These are phyloP conservation scores for Podaxis sp. DNA, from an alignment of 768 basidiomycete genomes.

Conservation along the genomic window DNA sequence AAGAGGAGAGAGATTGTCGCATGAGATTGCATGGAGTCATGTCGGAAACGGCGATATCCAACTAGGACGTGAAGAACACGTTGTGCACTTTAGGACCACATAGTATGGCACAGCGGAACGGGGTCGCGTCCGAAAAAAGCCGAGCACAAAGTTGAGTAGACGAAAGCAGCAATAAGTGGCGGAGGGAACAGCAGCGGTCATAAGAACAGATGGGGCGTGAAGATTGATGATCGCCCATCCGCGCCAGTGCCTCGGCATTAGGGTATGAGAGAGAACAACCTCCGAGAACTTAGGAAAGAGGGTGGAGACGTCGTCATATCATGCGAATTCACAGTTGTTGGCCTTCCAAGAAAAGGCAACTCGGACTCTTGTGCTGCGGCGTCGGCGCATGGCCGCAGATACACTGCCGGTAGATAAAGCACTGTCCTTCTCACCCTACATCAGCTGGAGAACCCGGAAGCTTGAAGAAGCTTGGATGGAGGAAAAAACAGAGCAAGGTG, in stretches of 20 bases:
- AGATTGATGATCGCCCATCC: constrained; percentile 2
- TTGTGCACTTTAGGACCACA: neutral
- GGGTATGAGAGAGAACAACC: constrained; percentile 3
- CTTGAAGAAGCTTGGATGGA: constrained; percentile 11
- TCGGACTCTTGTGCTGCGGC: neutral
- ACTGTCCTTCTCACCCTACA: constrained; percentile 9
- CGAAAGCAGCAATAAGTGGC: neutral
- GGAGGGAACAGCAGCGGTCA: neutral
- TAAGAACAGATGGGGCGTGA: neutral
- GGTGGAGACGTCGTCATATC: constrained; percentile 1
- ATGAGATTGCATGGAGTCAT: neutral
- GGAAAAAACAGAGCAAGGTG: constrained; percentile 5
- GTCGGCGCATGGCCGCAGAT: constrained; percentile 5
- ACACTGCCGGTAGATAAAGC: neutral
- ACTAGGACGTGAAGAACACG: neutral
- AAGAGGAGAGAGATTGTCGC: neutral
- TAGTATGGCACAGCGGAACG: neutral
- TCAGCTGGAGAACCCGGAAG: constrained; percentile 14
- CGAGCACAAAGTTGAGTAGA: neutral
- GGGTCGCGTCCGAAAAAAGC: neutral
- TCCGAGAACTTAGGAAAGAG: neutral
- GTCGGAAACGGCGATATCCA: neutral
- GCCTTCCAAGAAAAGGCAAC: constrained; percentile 2
- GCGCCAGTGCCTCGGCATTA: neutral
- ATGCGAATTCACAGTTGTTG: neutral